Evolutionary conservation across 495 filamentous ascomycete species (phyloP).

Genomic region (Penicillium verhagenii): DNA sequence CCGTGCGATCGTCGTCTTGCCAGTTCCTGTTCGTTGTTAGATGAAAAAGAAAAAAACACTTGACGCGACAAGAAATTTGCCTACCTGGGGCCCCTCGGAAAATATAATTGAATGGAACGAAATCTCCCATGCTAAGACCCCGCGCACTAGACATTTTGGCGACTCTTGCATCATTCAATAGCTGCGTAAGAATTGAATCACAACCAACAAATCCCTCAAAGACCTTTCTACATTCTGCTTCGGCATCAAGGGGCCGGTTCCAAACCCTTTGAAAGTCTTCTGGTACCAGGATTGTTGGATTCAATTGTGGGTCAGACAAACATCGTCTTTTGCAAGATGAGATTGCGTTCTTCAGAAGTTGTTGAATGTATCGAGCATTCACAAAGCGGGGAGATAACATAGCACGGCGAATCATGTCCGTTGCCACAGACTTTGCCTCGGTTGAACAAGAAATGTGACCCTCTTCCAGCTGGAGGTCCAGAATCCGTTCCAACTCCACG

Average conservation of each 20-base stretch:
- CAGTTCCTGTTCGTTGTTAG: slow-evolving; percentile 30
- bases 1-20: slow-evolving; percentile 46
- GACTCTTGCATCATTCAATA: not conserved
- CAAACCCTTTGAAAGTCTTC: not conserved
- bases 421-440: not conserved
- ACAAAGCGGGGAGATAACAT: not conserved
- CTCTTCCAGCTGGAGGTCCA: not conserved
- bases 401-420: not conserved
- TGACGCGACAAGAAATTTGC: not conserved
- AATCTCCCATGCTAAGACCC: not conserved
- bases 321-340: not conserved
- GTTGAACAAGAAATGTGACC: not conserved
- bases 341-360: not conserved
- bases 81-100: slow-evolving; percentile 2
- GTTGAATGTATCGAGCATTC: not conserved
- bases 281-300: not conserved
- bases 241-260: not conserved
- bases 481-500: not conserved
- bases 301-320: not conserved
- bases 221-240: not conserved
- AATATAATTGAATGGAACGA: not conserved
- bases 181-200: not conserved
- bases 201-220: not conserved
- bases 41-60: no score
- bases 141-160: not conserved